Conservation (phyloP, 352 stramenopile genomes). For the Phytophthora constricta region DNA sequence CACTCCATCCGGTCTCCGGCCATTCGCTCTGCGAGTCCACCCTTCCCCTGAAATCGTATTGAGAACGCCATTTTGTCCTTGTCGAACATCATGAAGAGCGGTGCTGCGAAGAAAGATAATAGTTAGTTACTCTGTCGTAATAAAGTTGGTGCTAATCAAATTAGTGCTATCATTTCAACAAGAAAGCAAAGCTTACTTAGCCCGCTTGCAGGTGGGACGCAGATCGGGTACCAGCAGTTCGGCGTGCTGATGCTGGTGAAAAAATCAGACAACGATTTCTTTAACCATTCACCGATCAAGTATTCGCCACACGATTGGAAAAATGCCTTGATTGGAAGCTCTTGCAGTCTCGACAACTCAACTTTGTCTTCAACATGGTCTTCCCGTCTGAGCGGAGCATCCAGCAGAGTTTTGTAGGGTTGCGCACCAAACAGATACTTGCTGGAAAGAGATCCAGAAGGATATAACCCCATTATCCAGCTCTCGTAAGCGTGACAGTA, state of each 20-base stretch:
- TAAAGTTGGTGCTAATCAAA: too few relatives aligned
- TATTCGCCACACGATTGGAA: slow-evolving; percentile 27
- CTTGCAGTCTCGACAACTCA: not conserved
- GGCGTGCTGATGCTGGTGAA: not conserved
- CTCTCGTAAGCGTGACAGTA: slow-evolving; percentile 8
- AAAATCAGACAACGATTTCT: slow-evolving; percentile 23
- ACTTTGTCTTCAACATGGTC: not conserved
- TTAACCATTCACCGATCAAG: slow-evolving; percentile 33
- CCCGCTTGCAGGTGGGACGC: slow-evolving; percentile 12
- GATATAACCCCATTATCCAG: slow-evolving; percentile 4
- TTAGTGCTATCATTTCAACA: too few relatives aligned
- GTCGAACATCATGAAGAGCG: slow-evolving; percentile 27
- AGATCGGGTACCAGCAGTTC: slow-evolving; percentile 23
- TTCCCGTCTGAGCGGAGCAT: slow-evolving; percentile 1
- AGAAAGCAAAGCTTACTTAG: slow-evolving; percentile 9
- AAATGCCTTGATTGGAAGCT: slow-evolving; percentile 13
- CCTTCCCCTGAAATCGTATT: slow-evolving; percentile 12
- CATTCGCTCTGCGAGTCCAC: slow-evolving; percentile 17
- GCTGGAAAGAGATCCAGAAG: too few relatives aligned
- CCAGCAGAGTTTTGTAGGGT: slow-evolving; percentile 8
- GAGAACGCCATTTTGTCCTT: slow-evolving; percentile 11
- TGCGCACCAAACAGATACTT: slow-evolving; percentile 1
- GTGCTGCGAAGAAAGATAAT: slow-evolving; percentile 10
- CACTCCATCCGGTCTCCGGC: slow-evolving; percentile 37
- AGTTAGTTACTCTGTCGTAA: too few relatives aligned